Evolutionary conservation across 306 rosid genomes (phyloP).

Genomic region (Nissolia schottii): DNA sequence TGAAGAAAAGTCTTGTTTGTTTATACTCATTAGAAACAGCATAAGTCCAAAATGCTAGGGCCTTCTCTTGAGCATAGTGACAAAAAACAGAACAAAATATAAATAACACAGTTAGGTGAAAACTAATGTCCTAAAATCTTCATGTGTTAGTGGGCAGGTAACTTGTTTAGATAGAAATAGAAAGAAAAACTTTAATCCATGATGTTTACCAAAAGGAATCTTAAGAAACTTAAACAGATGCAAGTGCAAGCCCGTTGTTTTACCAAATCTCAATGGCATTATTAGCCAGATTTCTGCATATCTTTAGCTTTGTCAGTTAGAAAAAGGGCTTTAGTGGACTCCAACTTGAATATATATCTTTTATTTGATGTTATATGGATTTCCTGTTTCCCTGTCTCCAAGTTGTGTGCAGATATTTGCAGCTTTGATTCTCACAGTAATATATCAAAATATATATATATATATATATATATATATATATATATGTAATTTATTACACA

Average conservation of each 20-base stretch:
- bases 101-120: slow-evolving; percentile 20
- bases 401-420: slow-evolving; percentile 40
- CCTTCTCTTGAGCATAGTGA: slow-evolving; percentile 29
- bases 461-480: no score
- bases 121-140: slow-evolving; percentile 17
- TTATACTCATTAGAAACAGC: slow-evolving; percentile 44
- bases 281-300: slow-evolving; percentile 30
- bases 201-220: slow-evolving; percentile 29
- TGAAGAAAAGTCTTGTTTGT: slow-evolving; percentile 40
- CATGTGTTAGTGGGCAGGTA: neutral
- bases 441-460: no score
- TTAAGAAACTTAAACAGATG: slow-evolving; percentile 13
- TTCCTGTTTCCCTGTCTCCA: slow-evolving; percentile 33
- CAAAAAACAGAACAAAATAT: neutral
- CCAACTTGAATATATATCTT: slow-evolving; percentile 47
- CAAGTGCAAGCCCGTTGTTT: slow-evolving; percentile 2
- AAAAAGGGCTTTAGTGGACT: slow-evolving; percentile 38
- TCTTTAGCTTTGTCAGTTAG: slow-evolving; percentile 27
- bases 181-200: neutral
- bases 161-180: neutral
- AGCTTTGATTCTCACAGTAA: slow-evolving; percentile 42
- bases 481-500: slow-evolving; percentile 31
- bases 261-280: slow-evolving; percentile 23
- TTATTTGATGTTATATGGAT: slow-evolving; percentile 30
- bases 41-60: slow-evolving; percentile 23